These are phyloP conservation scores for Phyllosticta paracitricarpa DNA, from an alignment of 2,329 filamentous ascomycete genomes.

Conservation along the genomic window DNA sequence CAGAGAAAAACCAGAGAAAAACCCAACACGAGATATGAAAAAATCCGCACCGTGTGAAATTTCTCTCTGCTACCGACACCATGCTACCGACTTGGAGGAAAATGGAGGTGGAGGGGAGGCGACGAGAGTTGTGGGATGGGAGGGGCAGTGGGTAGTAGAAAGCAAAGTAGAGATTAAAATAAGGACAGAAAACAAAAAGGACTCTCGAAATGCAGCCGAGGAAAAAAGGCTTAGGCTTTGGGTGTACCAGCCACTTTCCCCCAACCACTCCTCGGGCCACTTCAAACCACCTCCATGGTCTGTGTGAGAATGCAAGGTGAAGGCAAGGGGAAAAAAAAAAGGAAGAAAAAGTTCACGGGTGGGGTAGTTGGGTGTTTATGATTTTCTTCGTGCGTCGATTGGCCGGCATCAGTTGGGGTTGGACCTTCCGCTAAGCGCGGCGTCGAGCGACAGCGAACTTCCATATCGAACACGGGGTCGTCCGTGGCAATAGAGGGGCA, in stretches of 20 bases:
- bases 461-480: conserved; percentile 4
- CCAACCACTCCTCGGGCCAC: conserved; percentile 10
- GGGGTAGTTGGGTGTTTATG: not conserved
- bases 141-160: not conserved
- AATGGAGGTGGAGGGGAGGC: not conserved
- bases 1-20: too few species aligned
- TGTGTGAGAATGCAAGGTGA: not conserved
- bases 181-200: conserved; percentile 2
- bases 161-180: not conserved
- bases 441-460: conserved; percentile 4
- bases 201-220: conserved; percentile 8
- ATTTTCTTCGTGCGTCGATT: conserved; percentile 1
- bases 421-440: not conserved
- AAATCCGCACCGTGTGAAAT: conserved; percentile 3
- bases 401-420: not conserved
- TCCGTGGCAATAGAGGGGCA: conserved; percentile 8
- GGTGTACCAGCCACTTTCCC: conserved; percentile 8
- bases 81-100: not conserved
- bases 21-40: not conserved
- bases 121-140: not conserved
- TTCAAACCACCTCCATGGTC: not conserved
- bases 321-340: not conserved
- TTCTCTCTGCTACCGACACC: conserved; percentile 8
- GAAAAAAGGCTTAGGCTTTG: not conserved
- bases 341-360: not conserved